Evolutionary conservation across 805 yeast species (phyloP), one percentile per base, ranked within the genome.

Genomic region (Pichia occidentalis): DNA sequence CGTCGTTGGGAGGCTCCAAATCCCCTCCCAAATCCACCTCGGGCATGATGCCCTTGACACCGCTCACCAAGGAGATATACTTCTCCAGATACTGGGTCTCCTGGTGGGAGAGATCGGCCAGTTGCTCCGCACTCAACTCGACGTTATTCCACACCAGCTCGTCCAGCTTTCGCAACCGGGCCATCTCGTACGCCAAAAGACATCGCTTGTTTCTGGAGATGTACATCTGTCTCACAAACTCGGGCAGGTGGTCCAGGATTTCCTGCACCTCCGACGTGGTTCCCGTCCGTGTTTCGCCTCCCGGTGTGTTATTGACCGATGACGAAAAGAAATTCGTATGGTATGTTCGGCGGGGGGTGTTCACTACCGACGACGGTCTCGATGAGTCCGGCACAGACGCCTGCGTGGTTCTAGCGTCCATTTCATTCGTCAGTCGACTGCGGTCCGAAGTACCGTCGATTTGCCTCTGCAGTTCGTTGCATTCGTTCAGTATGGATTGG

Each of bases 151-250:
- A 88, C 2, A 76, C 75, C 47, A 78, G 57, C 39, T 74, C 76
- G 40, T 71, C 84, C 29, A 92, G 59, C 41, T 77, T 72, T 31
- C 72, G 73, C 3, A 90, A 76, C 37, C 98, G 65, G 24, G 75
- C 68, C 43, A 70, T 68, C 54, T 88, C 85, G 53, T 92, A 87
- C 0, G 95, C 96, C 36, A 92, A 56, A 25, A 92, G 55, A 57
- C 97, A 86, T 36, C 98, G 64, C 57, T 92, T 94, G 63, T 94
- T 88, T 35, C 97, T 64, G 44, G 92, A 71, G 78, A 87, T 77
- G 30, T 86, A 77, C 20, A 88, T 60, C 45, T 78, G 80, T 6
- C 83, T 75, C 6, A 84, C 83, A 54, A 81, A 78, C 13, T 73
- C 60, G 47, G 77, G 85, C 43, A 84, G 75, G 51, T 77, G 75